Percentiles rank a stretch among this genome's conserved stretches.
Evolutionary conservation across 169 alveolate species (phyloP).

Genomic region (Plasmodium coatneyi): DNA sequence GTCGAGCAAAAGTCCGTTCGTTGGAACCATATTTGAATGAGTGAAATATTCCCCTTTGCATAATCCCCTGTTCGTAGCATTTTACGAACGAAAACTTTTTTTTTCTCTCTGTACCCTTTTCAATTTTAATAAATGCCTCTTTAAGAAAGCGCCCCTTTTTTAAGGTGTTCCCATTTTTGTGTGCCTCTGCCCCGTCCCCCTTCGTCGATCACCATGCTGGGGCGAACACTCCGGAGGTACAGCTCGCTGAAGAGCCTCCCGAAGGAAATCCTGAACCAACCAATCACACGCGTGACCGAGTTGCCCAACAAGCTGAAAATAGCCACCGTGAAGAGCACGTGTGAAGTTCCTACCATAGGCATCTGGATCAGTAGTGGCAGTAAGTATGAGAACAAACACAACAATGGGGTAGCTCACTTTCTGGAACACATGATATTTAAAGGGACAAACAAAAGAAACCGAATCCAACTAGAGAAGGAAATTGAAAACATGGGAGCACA

Average conservation of each 20-base stretch:
- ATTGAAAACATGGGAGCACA: slow-evolving; percentile 97
- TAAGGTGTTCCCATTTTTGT: neutral
- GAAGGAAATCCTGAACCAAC: slow-evolving; percentile 48
- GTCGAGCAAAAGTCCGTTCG: neutral
- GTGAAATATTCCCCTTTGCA: neutral
- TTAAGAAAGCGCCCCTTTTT: neutral
- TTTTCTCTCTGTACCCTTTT: neutral
- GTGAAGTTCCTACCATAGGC: slow-evolving; percentile 92
- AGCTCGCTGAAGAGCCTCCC: slow-evolving; percentile 6
- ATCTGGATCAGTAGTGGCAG: slow-evolving; percentile 97
- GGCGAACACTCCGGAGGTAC: neutral
- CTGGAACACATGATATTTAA: slow-evolving; percentile 97
- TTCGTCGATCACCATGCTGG: neutral
- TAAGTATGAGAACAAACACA: slow-evolving; percentile 92
- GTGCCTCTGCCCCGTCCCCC: neutral
- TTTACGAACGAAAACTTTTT: neutral
- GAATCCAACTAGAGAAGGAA: slow-evolving; percentile 94
- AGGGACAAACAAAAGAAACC: slow-evolving; percentile 94
- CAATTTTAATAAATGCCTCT: too few species aligned
- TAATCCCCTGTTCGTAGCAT: neutral
- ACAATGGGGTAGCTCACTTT: slow-evolving; percentile 97
- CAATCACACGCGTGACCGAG: slow-evolving; percentile 13
- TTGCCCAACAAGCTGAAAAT: slow-evolving; percentile 91
- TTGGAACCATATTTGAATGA: neutral
- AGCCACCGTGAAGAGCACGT: slow-evolving; percentile 88